Percentiles rank a stretch among this genome's conserved stretches.
Evolutionary conservation across 192 early-diverging fungal species (phyloP).

Genomic region (Coemansia sp.): DNA sequence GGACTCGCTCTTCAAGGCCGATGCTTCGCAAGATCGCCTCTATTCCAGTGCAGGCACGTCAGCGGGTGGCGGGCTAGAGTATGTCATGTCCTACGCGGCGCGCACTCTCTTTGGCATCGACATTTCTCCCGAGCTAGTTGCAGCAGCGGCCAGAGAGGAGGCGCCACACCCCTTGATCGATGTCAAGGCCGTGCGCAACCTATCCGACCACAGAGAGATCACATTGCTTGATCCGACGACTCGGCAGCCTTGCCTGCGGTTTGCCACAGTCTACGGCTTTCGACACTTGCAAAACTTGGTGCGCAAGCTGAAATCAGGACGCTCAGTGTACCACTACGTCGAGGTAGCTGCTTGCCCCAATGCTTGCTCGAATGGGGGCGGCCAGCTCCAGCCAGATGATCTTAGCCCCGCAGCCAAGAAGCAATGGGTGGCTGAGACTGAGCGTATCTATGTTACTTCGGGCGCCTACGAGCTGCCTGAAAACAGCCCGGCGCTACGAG

Average conservation of each 20-base stretch:
- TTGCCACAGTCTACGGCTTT: constrained; percentile 93
- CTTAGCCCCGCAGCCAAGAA: constrained; percentile 58
- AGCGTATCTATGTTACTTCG: constrained; percentile 63
- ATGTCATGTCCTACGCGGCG: constrained; percentile 81
- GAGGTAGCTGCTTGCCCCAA: constrained; percentile 98
- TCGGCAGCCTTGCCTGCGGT: constrained; percentile 62
- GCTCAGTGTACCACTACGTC: constrained; percentile 81
- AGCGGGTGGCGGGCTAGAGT: constrained; percentile 90
- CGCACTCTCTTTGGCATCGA: constrained; percentile 69
- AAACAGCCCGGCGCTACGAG: constrained; percentile 57
- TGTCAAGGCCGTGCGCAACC: constrained; percentile 73
- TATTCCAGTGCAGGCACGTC: constrained; percentile 74
- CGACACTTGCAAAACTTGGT: constrained; percentile 97
- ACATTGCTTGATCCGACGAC: constrained; percentile 54
- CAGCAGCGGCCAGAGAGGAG: constrained; percentile 47
- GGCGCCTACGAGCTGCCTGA: constrained; percentile 61
- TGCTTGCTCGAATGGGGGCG: constrained; percentile 97
- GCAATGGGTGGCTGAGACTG: constrained; percentile 71
- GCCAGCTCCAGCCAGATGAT: constrained; percentile 72
- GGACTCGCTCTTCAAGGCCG: constrained; percentile 55
- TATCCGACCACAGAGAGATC: constrained; percentile 73
- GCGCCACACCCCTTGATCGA: constrained; percentile 53
- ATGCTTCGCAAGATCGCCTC: constrained; percentile 34
- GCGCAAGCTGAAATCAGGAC: constrained; percentile 85
- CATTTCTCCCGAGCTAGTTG: constrained; percentile 57